Percentiles rank a stretch among this genome's conserved stretches.
phyloP scores from a whole-genome alignment of 1,284 basidiomycete genomes.

The Trichosporon coremiiforme region DNA sequence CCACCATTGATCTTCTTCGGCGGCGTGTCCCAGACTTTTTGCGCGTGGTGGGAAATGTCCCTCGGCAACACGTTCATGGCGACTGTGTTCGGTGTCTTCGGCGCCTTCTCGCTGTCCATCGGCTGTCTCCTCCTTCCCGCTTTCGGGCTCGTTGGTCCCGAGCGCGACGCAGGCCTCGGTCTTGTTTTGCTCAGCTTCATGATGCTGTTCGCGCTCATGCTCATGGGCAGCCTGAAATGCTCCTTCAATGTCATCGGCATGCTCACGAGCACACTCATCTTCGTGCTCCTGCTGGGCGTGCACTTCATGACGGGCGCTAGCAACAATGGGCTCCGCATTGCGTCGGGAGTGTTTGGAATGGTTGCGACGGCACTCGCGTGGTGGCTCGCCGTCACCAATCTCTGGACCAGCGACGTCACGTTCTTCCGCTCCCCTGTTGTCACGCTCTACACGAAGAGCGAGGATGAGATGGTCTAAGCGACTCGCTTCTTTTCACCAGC shows the following conservation, averaged over 20 bases:
- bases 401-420: conserved; percentile 8
- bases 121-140: conserved; percentile 11
- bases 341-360: background rate
- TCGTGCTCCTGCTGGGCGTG: background rate
- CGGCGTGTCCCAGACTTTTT: conserved; percentile 20
- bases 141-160: background rate
- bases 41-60: conserved; percentile 22
- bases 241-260: background rate
- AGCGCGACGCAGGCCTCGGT: conserved; percentile 6
- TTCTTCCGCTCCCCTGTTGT: conserved; percentile 4
- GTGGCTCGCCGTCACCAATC: conserved; percentile 12
- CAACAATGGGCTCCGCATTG: background rate
- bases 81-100: conserved; percentile 13
- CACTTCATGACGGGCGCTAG: conserved; percentile 3
- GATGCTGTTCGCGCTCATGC: background rate
- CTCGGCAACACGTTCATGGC: conserved; percentile 21
- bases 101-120: conserved; percentile 14
- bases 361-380: background rate
- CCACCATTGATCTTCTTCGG: conserved; percentile 12
- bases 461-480: background rate
- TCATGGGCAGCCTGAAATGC: conserved; percentile 1
- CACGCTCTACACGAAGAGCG: background rate
- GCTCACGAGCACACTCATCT: background rate
- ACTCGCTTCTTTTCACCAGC: background rate
- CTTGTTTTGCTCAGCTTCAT: conserved; percentile 9